Percentiles rank a stretch among this genome's conserved stretches.
phyloP scores from a whole-genome alignment of 352 stramenopile species.

The Phytophthora kernoviae region DNA sequence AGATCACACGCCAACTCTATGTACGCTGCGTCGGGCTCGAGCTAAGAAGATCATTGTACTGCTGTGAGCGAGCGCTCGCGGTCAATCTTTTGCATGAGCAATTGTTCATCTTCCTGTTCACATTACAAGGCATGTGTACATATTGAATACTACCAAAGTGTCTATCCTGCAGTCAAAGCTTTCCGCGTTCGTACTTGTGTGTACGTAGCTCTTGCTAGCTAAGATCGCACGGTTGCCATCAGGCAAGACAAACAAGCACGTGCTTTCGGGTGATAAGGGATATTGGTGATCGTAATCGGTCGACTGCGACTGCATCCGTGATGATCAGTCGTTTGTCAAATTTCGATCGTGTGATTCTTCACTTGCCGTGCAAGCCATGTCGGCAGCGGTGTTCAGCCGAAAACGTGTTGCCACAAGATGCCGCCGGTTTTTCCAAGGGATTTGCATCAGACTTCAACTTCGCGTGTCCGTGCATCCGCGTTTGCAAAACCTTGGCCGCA shows the following conservation, averaged over 20 bases:
- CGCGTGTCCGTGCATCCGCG: not conserved
- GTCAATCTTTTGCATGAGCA: not conserved
- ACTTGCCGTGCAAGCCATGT: no score
- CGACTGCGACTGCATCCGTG: no score
- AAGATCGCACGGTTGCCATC: not conserved
- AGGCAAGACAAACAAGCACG: no score
- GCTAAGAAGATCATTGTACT: conserved; percentile 3
- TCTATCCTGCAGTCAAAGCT: not conserved
- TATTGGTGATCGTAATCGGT: no score
- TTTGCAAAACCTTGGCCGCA: conserved; percentile 1
- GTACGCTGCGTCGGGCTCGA: conserved; percentile 27
- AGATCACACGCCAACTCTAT: conserved; percentile 79
- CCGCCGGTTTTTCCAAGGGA: no score
- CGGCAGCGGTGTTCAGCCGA: no score
- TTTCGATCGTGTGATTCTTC: no score
- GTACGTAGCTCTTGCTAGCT: not conserved
- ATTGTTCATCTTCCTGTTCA: conserved; percentile 14
- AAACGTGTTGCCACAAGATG: no score
- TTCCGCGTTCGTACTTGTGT: conserved; percentile 8
- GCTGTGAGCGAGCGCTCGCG: not conserved
- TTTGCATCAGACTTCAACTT: no score
- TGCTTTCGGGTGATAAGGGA: no score
- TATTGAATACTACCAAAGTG: conserved; percentile 22
- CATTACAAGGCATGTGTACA: conserved; percentile 28
- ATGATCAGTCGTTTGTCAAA: no score